Conservation (phyloP, 2,329 filamentous ascomycete species). For the Aureobasidium subglaciale region DNA sequence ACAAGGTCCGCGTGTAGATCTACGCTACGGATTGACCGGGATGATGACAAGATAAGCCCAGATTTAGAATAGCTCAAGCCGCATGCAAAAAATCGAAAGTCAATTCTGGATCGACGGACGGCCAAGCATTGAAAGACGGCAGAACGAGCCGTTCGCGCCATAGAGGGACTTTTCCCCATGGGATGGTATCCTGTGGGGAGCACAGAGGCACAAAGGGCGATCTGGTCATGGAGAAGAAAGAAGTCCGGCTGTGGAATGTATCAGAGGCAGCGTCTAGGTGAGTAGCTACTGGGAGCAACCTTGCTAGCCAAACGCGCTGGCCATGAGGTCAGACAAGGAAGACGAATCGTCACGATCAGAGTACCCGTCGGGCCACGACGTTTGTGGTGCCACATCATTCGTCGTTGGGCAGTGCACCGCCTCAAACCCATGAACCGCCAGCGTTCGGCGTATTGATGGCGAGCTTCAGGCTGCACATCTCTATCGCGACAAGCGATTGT, state of each 20-base stretch:
- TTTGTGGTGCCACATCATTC: conserved; percentile 7
- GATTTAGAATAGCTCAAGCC: conserved; percentile 6
- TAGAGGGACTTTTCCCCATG: neutral
- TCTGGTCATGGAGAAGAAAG: neutral
- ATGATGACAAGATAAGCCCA: conserved; percentile 1
- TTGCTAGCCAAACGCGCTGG: neutral
- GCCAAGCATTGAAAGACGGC: conserved; percentile 2
- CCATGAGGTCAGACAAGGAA: neutral
- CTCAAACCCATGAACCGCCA: neutral
- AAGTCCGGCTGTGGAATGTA: neutral
- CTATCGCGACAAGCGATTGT: neutral
- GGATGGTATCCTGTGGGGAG: neutral
- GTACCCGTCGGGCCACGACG: conserved; percentile 9
- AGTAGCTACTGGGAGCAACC: neutral
- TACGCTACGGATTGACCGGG: neutral
- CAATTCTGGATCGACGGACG: neutral
- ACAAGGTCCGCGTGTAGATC: neutral
- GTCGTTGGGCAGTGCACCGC: conserved; percentile 7
- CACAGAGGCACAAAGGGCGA: neutral
- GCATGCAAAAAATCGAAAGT: conserved; percentile 9
- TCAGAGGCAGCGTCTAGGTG: too few species aligned
- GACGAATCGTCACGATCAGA: neutral
- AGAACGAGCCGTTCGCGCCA: neutral
- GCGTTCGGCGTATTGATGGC: neutral
- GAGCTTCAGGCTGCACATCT: neutral